Conservation (phyloP, 1,284 basidiomycete genomes). For the Peniophora sp. region DNA sequence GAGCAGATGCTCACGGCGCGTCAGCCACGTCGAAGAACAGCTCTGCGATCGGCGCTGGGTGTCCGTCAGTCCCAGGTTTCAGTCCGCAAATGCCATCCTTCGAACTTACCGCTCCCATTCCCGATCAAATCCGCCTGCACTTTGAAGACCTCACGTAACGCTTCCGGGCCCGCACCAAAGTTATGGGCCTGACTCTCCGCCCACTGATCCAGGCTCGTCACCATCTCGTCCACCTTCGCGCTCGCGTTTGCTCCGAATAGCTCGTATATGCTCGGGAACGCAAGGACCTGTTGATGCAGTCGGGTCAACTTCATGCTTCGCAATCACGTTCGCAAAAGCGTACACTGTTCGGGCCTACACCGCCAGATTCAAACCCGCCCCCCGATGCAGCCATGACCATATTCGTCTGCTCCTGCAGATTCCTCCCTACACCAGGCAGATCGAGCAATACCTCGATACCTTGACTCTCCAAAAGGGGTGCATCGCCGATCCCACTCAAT, state of each 20-base stretch:
- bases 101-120: conserved; percentile 32
- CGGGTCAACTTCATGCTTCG: too few relatives aligned
- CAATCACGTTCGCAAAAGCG: too few relatives aligned
- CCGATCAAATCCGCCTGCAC: conserved; percentile 37
- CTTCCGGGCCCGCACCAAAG: conserved; percentile 25
- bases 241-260: conserved; percentile 29
- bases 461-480: conserved; percentile 26
- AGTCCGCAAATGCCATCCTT: background rate
- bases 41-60: conserved; percentile 35
- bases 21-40: conserved; percentile 21
- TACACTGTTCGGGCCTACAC: conserved; percentile 29
- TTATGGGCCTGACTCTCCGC: conserved; percentile 31
- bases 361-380: conserved; percentile 25
- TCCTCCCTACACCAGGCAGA: conserved; percentile 34
- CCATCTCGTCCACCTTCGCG: conserved; percentile 25
- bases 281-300: conserved; percentile 21
- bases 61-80: background rate
- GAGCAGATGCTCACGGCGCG: conserved; percentile 1
- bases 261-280: conserved; percentile 37
- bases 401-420: conserved; percentile 42
- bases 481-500: conserved; percentile 37
- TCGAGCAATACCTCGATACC: conserved; percentile 29
- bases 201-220: conserved; percentile 26
- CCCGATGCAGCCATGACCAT: conserved; percentile 29
- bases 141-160: conserved; percentile 32